Conservation (phyloP, 768 basidiomycete species). For the Epithele typhae region DNA sequence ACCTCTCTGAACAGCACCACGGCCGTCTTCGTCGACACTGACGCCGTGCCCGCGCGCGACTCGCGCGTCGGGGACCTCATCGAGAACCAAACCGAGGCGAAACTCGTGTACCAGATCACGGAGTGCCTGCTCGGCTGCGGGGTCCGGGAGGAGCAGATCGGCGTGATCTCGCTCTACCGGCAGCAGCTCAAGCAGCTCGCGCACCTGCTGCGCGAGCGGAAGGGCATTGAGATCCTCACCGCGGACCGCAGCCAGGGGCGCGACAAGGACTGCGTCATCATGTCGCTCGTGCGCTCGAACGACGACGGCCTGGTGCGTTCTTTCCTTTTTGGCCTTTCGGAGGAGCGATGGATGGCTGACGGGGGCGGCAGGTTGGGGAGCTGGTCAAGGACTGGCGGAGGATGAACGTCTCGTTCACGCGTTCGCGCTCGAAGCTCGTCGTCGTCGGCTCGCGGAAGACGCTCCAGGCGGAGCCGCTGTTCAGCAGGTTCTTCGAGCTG, state of each 20-base stretch:
- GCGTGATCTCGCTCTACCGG: conserved; percentile 87
- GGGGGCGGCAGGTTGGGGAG: conserved; percentile 73
- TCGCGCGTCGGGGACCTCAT: conserved; percentile 84
- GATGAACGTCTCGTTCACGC: conserved; percentile 95
- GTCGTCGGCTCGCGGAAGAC: conserved; percentile 88
- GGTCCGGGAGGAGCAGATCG: conserved; percentile 66
- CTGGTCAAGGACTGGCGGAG: conserved; percentile 93
- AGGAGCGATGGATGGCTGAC: neutral
- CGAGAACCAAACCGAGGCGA: conserved; percentile 83
- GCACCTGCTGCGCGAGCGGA: conserved; percentile 50
- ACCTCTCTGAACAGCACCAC: conserved; percentile 50
- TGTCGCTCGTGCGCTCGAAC: conserved; percentile 91
- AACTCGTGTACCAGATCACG: conserved; percentile 60
- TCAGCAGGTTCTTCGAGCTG: conserved; percentile 72
- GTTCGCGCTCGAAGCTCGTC: conserved; percentile 85
- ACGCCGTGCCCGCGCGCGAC: conserved; percentile 71
- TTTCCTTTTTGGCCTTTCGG: neutral
- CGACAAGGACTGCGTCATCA: conserved; percentile 93
- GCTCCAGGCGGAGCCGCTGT: conserved; percentile 52
- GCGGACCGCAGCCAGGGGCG: conserved; percentile 93
- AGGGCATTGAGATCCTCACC: conserved; percentile 78
- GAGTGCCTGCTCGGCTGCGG: conserved; percentile 65
- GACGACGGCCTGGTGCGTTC: conserved; percentile 61
- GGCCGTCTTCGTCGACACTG: conserved; percentile 94
- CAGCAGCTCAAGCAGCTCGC: conserved; percentile 92